Evolutionary conservation across 2,329 filamentous ascomycete genomes (phyloP).

Genomic region (Pseudocercospora ulei): DNA sequence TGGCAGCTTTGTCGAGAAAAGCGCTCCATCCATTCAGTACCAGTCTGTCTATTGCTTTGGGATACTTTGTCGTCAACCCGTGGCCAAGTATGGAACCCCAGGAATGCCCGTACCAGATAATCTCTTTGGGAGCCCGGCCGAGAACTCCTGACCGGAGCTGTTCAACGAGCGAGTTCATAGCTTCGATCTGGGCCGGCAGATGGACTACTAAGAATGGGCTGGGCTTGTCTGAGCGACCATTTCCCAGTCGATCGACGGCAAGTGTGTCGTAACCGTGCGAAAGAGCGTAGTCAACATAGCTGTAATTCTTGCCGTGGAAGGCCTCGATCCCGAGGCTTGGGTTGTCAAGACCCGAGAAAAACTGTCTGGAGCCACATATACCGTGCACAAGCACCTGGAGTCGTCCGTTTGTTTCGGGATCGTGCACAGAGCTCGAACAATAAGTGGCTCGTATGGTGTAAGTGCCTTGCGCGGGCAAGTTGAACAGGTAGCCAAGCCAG

Average conservation of each 20-base stretch:
- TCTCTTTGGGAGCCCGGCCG: neutral
- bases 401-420: slow-evolving; percentile 3
- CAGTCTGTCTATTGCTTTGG: slow-evolving; percentile 1
- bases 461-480: neutral
- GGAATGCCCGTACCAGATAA: slow-evolving; percentile 10
- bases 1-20: neutral
- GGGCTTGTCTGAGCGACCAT: slow-evolving; percentile 2
- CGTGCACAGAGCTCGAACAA: slow-evolving; percentile 1
- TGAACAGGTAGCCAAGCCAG: slow-evolving; percentile 1
- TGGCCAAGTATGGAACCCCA: slow-evolving; percentile 8
- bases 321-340: neutral
- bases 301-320: slow-evolving; percentile 4
- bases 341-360: neutral
- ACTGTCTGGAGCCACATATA: slow-evolving; percentile 4
- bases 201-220: slow-evolving; percentile 5
- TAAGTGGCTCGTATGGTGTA: slow-evolving; percentile 8
- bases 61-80: slow-evolving; percentile 6
- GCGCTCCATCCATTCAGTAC: slow-evolving; percentile 3
- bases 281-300: slow-evolving; percentile 7
- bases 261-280: slow-evolving; percentile 7
- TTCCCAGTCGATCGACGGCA: slow-evolving; percentile 7
- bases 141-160: slow-evolving; percentile 3
- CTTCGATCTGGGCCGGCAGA: slow-evolving; percentile 7
- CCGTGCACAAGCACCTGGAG: slow-evolving; percentile 5
- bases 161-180: slow-evolving; percentile 7